Evolutionary conservation across 1,284 basidiomycete species (phyloP), one percentile per base, ranked within the genome.

Genomic region (Dichomitus squalens): DNA sequence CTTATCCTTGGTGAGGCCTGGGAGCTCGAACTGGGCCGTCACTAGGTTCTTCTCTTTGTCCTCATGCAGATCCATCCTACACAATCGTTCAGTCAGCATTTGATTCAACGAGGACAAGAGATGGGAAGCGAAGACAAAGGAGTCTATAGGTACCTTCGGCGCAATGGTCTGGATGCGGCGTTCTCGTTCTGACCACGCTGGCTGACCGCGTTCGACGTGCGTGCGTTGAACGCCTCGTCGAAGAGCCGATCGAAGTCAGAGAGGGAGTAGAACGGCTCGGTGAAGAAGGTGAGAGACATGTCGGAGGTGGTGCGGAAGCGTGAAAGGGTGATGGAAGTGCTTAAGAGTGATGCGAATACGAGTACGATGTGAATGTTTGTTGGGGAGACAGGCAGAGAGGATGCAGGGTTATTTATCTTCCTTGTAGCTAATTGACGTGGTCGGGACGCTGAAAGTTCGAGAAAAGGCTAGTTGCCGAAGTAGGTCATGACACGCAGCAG

Each of bases 51-150:
- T 67, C 4, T 76, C 70, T 9, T 57, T 39, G 55, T 77, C 69
- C 59, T 82, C 79, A 57, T 80, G 76, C 1, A 82, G 60, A 58
- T 83, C 79, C 73, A 82, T 76, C 51, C 81, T 81, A 54, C 4
- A 18, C 7, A 9, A 2, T 18, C 2, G 27, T n/a, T n/a, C 25
- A 3, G 49, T 64, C n/a, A 53, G 46, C n/a, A n/a, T n/a, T n/a
- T 9, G 39, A 7, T 9, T 9, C 27, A 27, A n/a, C 18, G 7
- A 5, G 7, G 12, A 23, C 16, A 7, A 9, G 34, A 12, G 14
- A 9, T 23, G 21, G 44, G 39, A 31, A 16, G 25, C 52, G 7
- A 38, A 18, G 9, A 41, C 7, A 16, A 38, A 23, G n/a, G n/a
- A n/a, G n/a, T n/a, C n/a, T n/a, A 18, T n/a, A 35, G 63, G 8